These are phyloP conservation scores for Tetrahymena thermophila DNA, from an alignment of 73 alveolate genomes.

Conservation along the genomic window DNA sequence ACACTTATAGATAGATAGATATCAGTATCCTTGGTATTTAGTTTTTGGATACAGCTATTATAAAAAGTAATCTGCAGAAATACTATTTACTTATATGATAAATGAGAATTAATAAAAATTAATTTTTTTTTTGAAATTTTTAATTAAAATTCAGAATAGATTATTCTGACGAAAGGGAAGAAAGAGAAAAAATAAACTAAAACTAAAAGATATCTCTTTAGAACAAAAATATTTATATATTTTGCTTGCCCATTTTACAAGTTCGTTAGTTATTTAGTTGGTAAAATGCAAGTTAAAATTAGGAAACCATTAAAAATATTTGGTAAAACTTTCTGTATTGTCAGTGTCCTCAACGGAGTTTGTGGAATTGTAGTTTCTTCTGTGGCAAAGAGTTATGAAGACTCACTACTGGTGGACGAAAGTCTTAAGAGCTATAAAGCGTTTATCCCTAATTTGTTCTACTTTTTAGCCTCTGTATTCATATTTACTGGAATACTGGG, in stretches of 20 bases:
- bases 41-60: too few relatives aligned
- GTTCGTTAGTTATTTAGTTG: too few relatives aligned
- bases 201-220: neutral
- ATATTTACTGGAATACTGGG: neutral
- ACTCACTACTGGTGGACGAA: neutral
- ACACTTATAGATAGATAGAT: too few relatives aligned
- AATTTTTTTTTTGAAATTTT: too few relatives aligned
- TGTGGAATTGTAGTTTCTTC: neutral
- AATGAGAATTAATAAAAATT: neutral
- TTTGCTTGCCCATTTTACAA: neutral
- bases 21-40: too few relatives aligned
- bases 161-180: neutral
- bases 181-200: neutral
- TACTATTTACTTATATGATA: neutral
- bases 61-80: neutral
- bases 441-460: neutral
- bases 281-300: neutral
- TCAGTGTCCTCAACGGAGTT: neutral
- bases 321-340: neutral
- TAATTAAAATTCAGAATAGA: neutral
- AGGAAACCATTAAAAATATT: neutral
- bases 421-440: neutral
- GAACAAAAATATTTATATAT: too few relatives aligned
- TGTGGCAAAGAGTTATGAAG: neutral
- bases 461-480: neutral